Percentiles rank a stretch among this genome's conserved stretches.
Evolutionary conservation across 495 filamentous ascomycete genomes (phyloP).

Genomic region (Trichoderma asperelloides): DNA sequence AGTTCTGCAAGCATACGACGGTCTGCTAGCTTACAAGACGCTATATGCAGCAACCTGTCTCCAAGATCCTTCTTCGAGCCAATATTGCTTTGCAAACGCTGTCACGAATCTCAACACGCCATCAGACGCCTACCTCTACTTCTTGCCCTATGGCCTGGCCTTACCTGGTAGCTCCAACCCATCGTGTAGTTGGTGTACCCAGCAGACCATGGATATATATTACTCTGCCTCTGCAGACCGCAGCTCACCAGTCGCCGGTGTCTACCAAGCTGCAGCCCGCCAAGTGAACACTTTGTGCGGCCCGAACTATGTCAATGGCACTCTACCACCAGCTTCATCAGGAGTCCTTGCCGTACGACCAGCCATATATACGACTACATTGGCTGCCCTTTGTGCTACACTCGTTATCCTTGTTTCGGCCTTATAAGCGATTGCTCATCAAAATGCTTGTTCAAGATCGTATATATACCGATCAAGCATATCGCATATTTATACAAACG

Average conservation of each 20-base stretch:
- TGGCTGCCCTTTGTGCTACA: not conserved
- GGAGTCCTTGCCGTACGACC: not conserved
- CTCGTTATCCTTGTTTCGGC: not conserved
- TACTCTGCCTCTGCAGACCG: slow-evolving; percentile 50
- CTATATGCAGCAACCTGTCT: slow-evolving; percentile 75
- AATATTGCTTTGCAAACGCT: slow-evolving; percentile 76
- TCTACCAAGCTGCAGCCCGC: slow-evolving; percentile 55
- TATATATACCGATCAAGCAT: not conserved
- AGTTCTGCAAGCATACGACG: slow-evolving; percentile 64
- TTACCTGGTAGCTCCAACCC: slow-evolving; percentile 55
- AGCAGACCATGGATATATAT: slow-evolving; percentile 63
- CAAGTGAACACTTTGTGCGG: slow-evolving; percentile 61
- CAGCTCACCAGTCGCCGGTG: slow-evolving; percentile 44
- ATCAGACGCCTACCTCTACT: slow-evolving; percentile 69
- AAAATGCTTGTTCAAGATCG: not conserved
- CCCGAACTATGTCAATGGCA: slow-evolving; percentile 49
- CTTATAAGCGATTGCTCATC: not conserved
- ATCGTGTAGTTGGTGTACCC: slow-evolving; percentile 59
- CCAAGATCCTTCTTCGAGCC: slow-evolving; percentile 40
- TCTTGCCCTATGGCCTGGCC: slow-evolving; percentile 65
- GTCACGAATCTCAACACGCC: slow-evolving; percentile 62
- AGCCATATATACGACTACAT: not conserved
- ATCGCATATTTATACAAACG: not conserved
- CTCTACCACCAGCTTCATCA: slow-evolving; percentile 36
- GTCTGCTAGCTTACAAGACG: slow-evolving; percentile 62